Base-by-base conservation (phyloP, 352 stramenopile genomes). In the Blastocystis sp. region DNA sequence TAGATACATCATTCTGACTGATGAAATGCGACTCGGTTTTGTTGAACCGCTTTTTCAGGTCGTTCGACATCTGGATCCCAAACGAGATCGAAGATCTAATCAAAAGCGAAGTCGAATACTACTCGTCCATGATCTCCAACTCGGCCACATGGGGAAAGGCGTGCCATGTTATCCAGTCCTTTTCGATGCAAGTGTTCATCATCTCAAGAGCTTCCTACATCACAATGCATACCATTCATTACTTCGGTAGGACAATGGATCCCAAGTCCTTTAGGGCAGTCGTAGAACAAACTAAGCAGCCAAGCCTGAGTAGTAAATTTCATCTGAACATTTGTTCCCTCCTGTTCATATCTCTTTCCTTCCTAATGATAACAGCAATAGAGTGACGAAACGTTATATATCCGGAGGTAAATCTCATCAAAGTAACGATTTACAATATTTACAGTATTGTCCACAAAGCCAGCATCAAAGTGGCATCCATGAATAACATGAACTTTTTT, bases 391-490 rank as follows among this genome's bases (percentile, higher is more conserved):
- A 89, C 66, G 26, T 13, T 66, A 55, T 56, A 89, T 24, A 89
- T 59, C 34, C 63, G 63, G 76, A 62, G 78, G 50, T 59, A 89
- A 47, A 89, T 89, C 66, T 89, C 78, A 43, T 89, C 78, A 65
- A 89, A 89, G 45, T 89, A 89, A 41, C 66, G 39, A n/a, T 89
- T 89, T 20, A 89, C 78, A 26, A 89, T 89, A 41, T 89, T 89
- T 11, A 79, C 66, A 13, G 66, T 76, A 18, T 56, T 89, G 39
- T 89, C 78, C 24, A 89, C 78, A 55, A 79, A 89, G 45, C 78
- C 78, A 18, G 78, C 78, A 78, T 89, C 78, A 56, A 89, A 89
- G 26, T 89, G 78, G 26, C 78, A 89, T 20, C 78, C 78, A 43
- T 89, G 78, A 26, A 89, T 69, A 11, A 89, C 66, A 34, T 89